Evolutionary conservation across 2,329 filamentous ascomycete genomes (phyloP).

Genomic region (Phoma sp.): DNA sequence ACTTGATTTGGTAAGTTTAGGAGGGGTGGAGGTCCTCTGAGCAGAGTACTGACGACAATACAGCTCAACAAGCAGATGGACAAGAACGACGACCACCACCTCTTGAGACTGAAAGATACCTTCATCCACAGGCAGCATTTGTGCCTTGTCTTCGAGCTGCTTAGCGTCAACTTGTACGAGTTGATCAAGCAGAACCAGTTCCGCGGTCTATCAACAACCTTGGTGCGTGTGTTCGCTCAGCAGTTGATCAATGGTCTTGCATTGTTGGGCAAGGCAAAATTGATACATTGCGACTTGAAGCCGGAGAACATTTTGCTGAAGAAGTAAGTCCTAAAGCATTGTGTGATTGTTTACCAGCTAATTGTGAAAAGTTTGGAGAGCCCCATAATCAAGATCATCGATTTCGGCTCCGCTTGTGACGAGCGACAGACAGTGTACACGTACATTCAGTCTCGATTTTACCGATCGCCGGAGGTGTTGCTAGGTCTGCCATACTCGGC

Average conservation of each 20-base stretch:
- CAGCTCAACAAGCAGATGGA: slow-evolving; percentile 97
- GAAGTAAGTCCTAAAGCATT: slow-evolving; percentile 63
- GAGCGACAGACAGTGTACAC: slow-evolving; percentile 98
- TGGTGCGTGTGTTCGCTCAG: slow-evolving; percentile 96
- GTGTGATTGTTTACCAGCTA: slow-evolving; percentile 9
- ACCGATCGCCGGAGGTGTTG: slow-evolving; percentile 93
- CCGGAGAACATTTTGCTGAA: slow-evolving; percentile 98
- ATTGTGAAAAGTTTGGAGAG: slow-evolving; percentile 73
- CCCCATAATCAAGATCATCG: slow-evolving; percentile 99
- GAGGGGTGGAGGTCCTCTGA: slow-evolving; percentile 28
- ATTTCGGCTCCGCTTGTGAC: slow-evolving; percentile 98
- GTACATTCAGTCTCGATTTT: slow-evolving; percentile 98
- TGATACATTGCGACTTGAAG: slow-evolving; percentile 98
- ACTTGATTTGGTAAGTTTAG: slow-evolving; percentile 75
- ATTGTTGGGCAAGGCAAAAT: slow-evolving; percentile 89
- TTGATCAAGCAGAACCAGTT: slow-evolving; percentile 99
- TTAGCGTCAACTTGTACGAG: slow-evolving; percentile 98
- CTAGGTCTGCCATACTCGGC: slow-evolving; percentile 97
- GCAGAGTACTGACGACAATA: slow-evolving; percentile 15
- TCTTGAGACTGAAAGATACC: slow-evolving; percentile 92
- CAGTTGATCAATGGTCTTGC: slow-evolving; percentile 92
- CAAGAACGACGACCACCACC: slow-evolving; percentile 98
- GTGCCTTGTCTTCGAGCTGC: slow-evolving; percentile 92
- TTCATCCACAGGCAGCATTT: slow-evolving; percentile 98
- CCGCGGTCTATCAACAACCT: slow-evolving; percentile 91